Base-by-base conservation (phyloP, 1,284 basidiomycete genomes). In the Melampsora larici-populina region DNA sequence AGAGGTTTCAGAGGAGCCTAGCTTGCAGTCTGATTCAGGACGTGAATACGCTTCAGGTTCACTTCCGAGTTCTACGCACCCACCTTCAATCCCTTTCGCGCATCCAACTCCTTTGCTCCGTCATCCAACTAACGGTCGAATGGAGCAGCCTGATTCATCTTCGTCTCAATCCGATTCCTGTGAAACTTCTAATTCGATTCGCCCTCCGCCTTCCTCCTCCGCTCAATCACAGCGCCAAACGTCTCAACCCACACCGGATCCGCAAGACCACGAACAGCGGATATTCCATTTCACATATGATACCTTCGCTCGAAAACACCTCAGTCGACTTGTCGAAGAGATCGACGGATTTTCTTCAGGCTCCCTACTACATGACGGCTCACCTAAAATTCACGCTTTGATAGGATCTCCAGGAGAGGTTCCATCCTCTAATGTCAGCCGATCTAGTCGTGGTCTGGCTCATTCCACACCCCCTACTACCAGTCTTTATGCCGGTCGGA, bases 271-370 rank as follows among this genome's bases (percentile, higher is more conserved):
- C n/a, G 60, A 46, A 48, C 67, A 68, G 29, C 29, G 55, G 11
- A 66, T 96, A 46, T 97, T 97, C 85, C 91, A 93, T 81, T 92
- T 93, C 79, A 89, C 92, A 79, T 96, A 96, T 83, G 94, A 97
- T 84, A 95, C 94, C 0, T 93, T 91, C 82, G 97, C 94, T 1
- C 89, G 93, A 49, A 91, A 95, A 62, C 92, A 96, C 83, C 88
- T 97, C 67, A 92, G 92, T 1, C 92, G 91, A 0, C 88, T 97
- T 83, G 92, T 94, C 1, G 93, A 96, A 81, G 93, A 83, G 65
- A 81, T 84, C 51, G 82, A 82, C 70, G 78, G 72, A 46, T 78
- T 81, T 43, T 78, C 76, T 49, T 55, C 46, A 8, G 51, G 65
- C n/a, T 49, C n/a, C 24, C 46, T 48, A 26, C 29, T 40, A 7